Conservation (phyloP, 257 asterid genomes). For the Schizonepeta tenuifolia region DNA sequence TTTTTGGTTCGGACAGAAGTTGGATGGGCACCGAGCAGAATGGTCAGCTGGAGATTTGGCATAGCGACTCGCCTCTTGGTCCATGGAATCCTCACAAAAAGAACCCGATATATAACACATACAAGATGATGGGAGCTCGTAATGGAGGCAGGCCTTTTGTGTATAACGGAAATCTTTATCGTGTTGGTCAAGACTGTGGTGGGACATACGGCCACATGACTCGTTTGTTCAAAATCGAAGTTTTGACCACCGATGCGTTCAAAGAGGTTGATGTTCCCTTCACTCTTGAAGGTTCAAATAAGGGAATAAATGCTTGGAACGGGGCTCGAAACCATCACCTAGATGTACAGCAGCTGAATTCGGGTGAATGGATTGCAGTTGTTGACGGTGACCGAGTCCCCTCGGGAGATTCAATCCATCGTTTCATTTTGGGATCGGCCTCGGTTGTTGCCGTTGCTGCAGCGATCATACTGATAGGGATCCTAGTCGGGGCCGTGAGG, state of each 20-base stretch:
- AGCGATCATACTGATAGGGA: slow-evolving; percentile 59
- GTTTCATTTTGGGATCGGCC: slow-evolving; percentile 66
- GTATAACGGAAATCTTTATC: slow-evolving; percentile 67
- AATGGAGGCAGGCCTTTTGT: slow-evolving; percentile 92
- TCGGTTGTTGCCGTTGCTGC: slow-evolving; percentile 57
- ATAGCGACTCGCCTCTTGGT: slow-evolving; percentile 80
- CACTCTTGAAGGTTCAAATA: slow-evolving; percentile 53
- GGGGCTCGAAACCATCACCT: slow-evolving; percentile 92
- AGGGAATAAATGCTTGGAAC: slow-evolving; percentile 88
- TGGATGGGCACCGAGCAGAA: slow-evolving; percentile 67
- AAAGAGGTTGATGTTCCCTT: slow-evolving; percentile 74
- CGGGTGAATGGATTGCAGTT: slow-evolving; percentile 87
- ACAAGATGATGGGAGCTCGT: slow-evolving; percentile 80
- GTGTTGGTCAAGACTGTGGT: slow-evolving; percentile 94
- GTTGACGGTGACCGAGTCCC: slow-evolving; percentile 86
- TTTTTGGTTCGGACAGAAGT: slow-evolving; percentile 86
- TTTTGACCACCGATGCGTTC: slow-evolving; percentile 61
- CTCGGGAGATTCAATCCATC: slow-evolving; percentile 68
- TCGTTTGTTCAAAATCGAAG: slow-evolving; percentile 66
- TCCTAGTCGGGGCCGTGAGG: slow-evolving; percentile 71
- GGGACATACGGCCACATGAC: slow-evolving; percentile 67
- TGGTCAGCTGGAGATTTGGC: slow-evolving; percentile 88
- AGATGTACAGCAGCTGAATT: slow-evolving; percentile 82
- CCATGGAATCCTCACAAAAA: slow-evolving; percentile 89
- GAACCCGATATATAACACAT: slow-evolving; percentile 78